Conservation (phyloP, 2,329 filamentous ascomycete species). For the Botryotinia globosa region DNA sequence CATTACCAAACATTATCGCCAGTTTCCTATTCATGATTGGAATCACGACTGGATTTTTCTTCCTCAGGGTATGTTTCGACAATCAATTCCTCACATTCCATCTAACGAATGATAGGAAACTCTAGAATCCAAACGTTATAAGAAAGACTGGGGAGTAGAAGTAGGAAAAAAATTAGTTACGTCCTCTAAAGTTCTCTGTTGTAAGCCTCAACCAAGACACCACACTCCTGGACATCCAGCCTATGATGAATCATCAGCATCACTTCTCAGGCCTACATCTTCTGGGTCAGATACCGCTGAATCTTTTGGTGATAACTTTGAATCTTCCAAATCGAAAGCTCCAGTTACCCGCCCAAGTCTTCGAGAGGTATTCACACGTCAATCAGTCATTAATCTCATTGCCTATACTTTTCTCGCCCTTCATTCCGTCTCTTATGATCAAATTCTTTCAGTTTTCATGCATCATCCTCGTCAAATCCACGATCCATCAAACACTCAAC, state of each 20-base stretch:
- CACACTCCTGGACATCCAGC: constrained; percentile 43
- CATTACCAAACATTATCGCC: constrained; percentile 77
- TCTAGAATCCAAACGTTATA: constrained; percentile 64
- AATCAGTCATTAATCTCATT: constrained; percentile 71
- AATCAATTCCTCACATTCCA: not conserved
- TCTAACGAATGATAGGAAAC: constrained; percentile 62
- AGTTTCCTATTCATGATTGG: constrained; percentile 76
- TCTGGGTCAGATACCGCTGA: constrained; percentile 33
- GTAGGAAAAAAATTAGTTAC: constrained; percentile 65
- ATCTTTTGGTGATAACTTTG: constrained; percentile 27
- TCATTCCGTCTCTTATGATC: constrained; percentile 82
- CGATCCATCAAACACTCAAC: constrained; percentile 53
- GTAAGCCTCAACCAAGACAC: constrained; percentile 21
- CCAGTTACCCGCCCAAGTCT: constrained; percentile 43
- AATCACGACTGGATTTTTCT: constrained; percentile 69
- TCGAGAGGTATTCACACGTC: constrained; percentile 66
- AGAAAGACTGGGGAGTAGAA: constrained; percentile 70
- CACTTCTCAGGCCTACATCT: constrained; percentile 47
- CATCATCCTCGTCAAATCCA: constrained; percentile 64
- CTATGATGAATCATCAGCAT: constrained; percentile 56
- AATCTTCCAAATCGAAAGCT: constrained; percentile 36
- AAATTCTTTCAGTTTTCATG: constrained; percentile 83
- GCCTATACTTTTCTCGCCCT: constrained; percentile 79
- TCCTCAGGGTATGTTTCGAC: constrained; percentile 58
- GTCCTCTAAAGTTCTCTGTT: constrained; percentile 33